A percentile compares a stretch with the other conserved stretches of the same genome.
phyloP scores from a whole-genome alignment of 371 early-diverging fungal genomes.

The Circinella umbellata region DNA sequence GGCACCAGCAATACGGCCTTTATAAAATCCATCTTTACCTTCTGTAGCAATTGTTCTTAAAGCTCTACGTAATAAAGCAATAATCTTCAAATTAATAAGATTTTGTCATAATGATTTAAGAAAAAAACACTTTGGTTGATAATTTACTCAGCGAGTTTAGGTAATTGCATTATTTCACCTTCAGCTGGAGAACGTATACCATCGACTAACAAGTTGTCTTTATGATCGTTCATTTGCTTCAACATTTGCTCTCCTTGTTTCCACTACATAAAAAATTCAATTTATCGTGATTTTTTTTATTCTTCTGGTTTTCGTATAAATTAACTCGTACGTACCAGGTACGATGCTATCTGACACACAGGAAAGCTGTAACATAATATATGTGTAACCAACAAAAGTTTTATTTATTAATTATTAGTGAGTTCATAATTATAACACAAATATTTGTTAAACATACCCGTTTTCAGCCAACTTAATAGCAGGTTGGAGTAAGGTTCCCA shows the following conservation, averaged over 20 bases:
- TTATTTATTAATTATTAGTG: not conserved
- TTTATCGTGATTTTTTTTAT: too few relatives aligned
- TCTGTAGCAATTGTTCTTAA: slow-evolving; percentile 62
- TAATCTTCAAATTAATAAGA: not conserved
- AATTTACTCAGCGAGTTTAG: slow-evolving; percentile 63
- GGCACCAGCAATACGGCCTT: slow-evolving; percentile 74
- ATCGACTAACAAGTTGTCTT: slow-evolving; percentile 62
- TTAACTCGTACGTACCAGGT: too few relatives aligned
- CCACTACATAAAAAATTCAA: slow-evolving; percentile 53
- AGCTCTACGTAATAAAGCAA: slow-evolving; percentile 40
- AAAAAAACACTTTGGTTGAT: too few relatives aligned
- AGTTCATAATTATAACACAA: not conserved
- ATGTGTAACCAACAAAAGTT: too few relatives aligned
- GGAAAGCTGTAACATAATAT: too few relatives aligned
- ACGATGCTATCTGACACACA: too few relatives aligned
- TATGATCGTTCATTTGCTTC: slow-evolving; percentile 42
- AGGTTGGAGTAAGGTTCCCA: slow-evolving; percentile 66
- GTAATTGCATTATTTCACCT: slow-evolving; percentile 71
- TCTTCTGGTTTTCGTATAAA: too few relatives aligned
- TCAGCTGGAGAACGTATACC: slow-evolving; percentile 62
- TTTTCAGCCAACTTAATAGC: slow-evolving; percentile 76
- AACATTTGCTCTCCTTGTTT: slow-evolving; percentile 45
- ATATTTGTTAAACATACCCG: slow-evolving; percentile 48
- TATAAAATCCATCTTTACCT: slow-evolving; percentile 81
- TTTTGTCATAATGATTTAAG: not conserved